phyloP scores from a whole-genome alignment of 1,139 yeast species.

The Yamadazyma dendronema region DNA sequence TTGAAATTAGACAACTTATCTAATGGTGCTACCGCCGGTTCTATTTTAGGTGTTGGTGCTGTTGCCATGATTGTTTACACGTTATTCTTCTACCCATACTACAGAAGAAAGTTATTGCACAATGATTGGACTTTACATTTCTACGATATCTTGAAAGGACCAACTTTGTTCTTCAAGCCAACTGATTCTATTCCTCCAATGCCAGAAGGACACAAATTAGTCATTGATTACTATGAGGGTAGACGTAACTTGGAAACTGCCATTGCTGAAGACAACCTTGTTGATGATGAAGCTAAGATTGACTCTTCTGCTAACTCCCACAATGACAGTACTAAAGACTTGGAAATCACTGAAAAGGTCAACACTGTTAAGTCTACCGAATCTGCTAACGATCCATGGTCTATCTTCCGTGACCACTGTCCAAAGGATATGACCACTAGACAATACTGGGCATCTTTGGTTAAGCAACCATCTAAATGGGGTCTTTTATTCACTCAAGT shows the following conservation, averaged over 20 bases:
- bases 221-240: slow-evolving; percentile 65
- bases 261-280: slow-evolving; percentile 12
- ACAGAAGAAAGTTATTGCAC: slow-evolving; percentile 57
- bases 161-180: slow-evolving; percentile 53
- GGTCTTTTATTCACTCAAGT: slow-evolving; percentile 49
- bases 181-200: slow-evolving; percentile 63
- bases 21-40: slow-evolving; percentile 49
- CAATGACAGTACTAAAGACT: slow-evolving; percentile 11
- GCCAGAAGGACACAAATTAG: slow-evolving; percentile 55
- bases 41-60: slow-evolving; percentile 63
- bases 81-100: slow-evolving; percentile 59
- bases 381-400: slow-evolving; percentile 7
- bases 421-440: slow-evolving; percentile 30
- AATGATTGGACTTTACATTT: slow-evolving; percentile 68
- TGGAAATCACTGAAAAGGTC: slow-evolving; percentile 9
- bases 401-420: slow-evolving; percentile 12
- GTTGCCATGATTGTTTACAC: slow-evolving; percentile 53
- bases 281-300: slow-evolving; percentile 16
- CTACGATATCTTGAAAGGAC: slow-evolving; percentile 60
- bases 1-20: slow-evolving; percentile 54
- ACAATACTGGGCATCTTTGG: slow-evolving; percentile 42
- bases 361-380: slow-evolving; percentile 4
- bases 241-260: slow-evolving; percentile 41
- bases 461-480: slow-evolving; percentile 53
- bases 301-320: slow-evolving; percentile 15